Conservation (phyloP, 805 yeast genomes). For the Candida ficus region DNA sequence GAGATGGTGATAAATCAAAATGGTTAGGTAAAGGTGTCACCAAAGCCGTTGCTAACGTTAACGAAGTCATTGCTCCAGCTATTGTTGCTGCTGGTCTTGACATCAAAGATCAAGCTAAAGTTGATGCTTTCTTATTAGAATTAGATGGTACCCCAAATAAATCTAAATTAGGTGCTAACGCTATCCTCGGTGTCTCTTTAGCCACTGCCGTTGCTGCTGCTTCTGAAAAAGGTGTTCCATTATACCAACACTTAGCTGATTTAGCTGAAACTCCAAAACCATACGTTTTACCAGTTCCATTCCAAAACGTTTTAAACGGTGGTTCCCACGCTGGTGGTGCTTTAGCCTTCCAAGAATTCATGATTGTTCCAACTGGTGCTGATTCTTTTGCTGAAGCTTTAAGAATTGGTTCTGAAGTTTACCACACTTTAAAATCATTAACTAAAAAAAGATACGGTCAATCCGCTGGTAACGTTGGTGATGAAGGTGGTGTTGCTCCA, state of each 20-base stretch:
- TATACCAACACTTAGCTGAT: conserved; percentile 86
- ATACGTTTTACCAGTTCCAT: conserved; percentile 96
- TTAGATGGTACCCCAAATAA: conserved; percentile 98
- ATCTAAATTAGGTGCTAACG: conserved; percentile 97
- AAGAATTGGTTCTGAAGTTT: conserved; percentile 96
- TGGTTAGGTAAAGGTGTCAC: conserved; percentile 99
- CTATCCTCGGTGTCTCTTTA: conserved; percentile 95
- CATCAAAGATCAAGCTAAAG: conserved; percentile 78
- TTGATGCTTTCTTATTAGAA: conserved; percentile 78
- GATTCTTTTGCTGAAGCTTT: conserved; percentile 89
- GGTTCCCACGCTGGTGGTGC: conserved; percentile 99
- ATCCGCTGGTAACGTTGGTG: conserved; percentile 99
- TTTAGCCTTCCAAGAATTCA: conserved; percentile 98
- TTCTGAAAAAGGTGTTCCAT: conserved; percentile 89
- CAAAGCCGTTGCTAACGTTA: conserved; percentile 96
- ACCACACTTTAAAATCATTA: conserved; percentile 90
- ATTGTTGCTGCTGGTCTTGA: conserved; percentile 74
- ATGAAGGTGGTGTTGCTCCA: conserved; percentile 99
- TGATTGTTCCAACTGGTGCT: conserved; percentile 96
- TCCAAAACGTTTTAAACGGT: conserved; percentile 99
- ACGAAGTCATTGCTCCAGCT: conserved; percentile 93
- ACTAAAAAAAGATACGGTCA: conserved; percentile 96
- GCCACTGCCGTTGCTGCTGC: conserved; percentile 99
- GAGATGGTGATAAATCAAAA: conserved; percentile 96
- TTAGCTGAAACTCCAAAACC: conserved; percentile 69